Percentiles rank a stretch among this genome's conserved stretches.
These are phyloP conservation scores for Trichocomaceae sp. DNA, from an alignment of 2,329 filamentous ascomycete genomes.

Conservation along the genomic window DNA sequence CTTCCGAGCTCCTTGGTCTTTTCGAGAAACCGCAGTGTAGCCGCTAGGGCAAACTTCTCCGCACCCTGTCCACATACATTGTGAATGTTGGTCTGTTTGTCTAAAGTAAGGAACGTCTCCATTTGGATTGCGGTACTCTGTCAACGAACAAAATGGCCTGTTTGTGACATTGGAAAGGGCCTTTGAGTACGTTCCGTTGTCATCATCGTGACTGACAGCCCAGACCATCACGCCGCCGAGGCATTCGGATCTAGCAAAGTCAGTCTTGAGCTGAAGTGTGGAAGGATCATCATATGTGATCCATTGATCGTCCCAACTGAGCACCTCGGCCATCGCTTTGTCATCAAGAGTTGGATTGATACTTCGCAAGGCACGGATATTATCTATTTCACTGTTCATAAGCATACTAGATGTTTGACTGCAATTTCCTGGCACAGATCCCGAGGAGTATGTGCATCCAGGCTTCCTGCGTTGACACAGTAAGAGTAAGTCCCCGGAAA, in stretches of 20 bases:
- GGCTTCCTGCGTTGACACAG: conserved; percentile 6
- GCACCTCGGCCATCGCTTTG: conserved; percentile 15
- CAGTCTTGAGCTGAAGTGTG: conserved; percentile 30
- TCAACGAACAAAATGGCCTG: not conserved
- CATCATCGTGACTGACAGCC: not conserved
- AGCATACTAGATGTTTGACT: conserved; percentile 17
- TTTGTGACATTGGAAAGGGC: not conserved
- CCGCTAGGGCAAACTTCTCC: not conserved
- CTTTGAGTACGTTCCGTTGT: not conserved
- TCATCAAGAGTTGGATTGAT: conserved; percentile 15
- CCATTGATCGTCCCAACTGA: conserved; percentile 19
- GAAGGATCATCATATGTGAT: conserved; percentile 28
- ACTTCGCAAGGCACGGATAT: conserved; percentile 6
- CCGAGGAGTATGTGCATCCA: conserved; percentile 14
- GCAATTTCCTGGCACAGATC: conserved; percentile 16
- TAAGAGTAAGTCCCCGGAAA: not conserved
- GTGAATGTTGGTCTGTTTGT: not conserved
- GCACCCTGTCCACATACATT: not conserved
- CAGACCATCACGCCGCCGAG: conserved; percentile 22
- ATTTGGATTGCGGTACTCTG: no score
- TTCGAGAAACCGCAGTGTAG: not conserved
- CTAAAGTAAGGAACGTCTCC: no score
- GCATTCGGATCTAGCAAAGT: conserved; percentile 26
- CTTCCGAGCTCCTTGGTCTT: not conserved
- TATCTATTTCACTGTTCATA: conserved; percentile 18